Evolutionary conservation across 352 stramenopile genomes (phyloP).

Genomic region (Hyaloperonospora arabidopsidis): DNA sequence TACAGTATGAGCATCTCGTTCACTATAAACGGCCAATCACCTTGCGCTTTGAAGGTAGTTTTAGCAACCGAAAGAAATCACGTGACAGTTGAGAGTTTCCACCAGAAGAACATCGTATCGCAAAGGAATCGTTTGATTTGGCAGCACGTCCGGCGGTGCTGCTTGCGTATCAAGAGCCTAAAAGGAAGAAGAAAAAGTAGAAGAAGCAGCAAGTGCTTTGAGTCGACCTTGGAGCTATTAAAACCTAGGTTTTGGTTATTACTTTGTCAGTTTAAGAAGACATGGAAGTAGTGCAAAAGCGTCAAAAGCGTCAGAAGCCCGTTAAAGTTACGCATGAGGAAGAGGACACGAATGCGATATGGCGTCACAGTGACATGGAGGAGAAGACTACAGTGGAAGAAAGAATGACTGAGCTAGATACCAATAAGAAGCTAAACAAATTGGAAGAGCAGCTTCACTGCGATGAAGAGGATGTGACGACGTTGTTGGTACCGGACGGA

Average conservation of each 20-base stretch:
- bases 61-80: no score
- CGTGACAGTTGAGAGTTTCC: no score
- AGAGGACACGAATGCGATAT: neutral
- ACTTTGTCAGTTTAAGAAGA: constrained; percentile 4
- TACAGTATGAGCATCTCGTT: no score
- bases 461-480: constrained; percentile 53
- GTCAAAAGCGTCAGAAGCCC: constrained; percentile 5
- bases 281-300: constrained; percentile 25
- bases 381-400: constrained; percentile 4
- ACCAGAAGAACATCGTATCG: no score
- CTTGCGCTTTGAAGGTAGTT: no score
- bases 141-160: neutral
- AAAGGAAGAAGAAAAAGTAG: constrained; percentile 6
- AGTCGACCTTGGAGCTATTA: constrained; percentile 18
- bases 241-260: constrained; percentile 15
- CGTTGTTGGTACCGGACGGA: constrained; percentile 26
- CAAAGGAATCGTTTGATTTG: no score
- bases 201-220: constrained; percentile 6
- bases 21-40: no score
- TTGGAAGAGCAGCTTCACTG: constrained; percentile 41
- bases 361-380: constrained; percentile 11
- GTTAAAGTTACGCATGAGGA: constrained; percentile 6
- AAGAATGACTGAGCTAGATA: constrained; percentile 15
- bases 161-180: constrained; percentile 2
- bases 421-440: constrained; percentile 7